Percentiles rank a stretch among this genome's conserved stretches.
Conservation (phyloP, 306 rosid genomes). For the Dryas alaskensis region DNA sequence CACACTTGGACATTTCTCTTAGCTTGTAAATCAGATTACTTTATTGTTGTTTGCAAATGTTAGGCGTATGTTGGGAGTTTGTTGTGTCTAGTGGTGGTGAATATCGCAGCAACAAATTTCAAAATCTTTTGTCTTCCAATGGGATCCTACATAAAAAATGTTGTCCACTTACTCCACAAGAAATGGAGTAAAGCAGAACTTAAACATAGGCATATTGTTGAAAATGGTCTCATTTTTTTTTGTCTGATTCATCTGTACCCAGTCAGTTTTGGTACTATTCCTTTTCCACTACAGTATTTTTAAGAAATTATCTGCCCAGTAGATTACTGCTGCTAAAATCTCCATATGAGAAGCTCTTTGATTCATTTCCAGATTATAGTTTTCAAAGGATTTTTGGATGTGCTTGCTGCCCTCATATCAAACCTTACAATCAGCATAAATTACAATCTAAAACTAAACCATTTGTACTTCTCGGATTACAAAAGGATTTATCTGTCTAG, state of each 20-base stretch:
- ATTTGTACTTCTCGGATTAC: not conserved
- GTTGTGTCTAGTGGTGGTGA: not conserved
- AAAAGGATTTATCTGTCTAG: not conserved
- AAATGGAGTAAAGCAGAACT: not conserved
- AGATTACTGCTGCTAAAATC: not conserved
- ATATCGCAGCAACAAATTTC: not conserved
- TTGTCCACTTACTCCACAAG: not conserved
- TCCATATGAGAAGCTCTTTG: not conserved
- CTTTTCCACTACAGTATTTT: not conserved
- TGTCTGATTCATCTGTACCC: not conserved
- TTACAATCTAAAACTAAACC: not conserved
- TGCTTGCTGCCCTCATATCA: constrained; percentile 3
- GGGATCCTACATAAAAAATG: not conserved
- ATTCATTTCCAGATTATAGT: not conserved
- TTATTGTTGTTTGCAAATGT: not conserved
- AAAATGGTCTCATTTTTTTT: not conserved
- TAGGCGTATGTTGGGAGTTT: not conserved
- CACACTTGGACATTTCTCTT: not conserved
- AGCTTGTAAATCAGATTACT: not conserved
- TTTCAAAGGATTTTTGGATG: not conserved
- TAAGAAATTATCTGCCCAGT: not conserved
- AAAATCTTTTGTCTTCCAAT: not conserved
- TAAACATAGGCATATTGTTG: not conserved
- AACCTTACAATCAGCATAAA: not conserved
- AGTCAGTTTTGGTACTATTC: not conserved